Evolutionary conservation across 163 green algal genomes (phyloP), one percentile per base, ranked within the genome.

Genomic region (Prototheca stagnorum): DNA sequence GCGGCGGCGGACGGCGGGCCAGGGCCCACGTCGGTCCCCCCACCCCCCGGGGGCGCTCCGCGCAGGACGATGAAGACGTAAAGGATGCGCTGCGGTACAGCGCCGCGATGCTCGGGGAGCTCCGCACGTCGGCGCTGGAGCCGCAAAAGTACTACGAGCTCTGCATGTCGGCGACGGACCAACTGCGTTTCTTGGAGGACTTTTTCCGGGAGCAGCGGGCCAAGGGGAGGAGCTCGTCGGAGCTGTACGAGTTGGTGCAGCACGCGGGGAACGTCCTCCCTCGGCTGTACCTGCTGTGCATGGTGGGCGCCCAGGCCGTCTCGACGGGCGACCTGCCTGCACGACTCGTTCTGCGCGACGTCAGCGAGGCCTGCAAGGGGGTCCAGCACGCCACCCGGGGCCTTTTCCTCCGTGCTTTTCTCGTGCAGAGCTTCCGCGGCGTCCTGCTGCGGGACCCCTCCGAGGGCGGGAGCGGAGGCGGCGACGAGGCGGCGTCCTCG

Each of bases 71-170:
- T 12, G 80, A 90, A 64, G 95, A 95, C 62, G 57, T 98, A 53
- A 60, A 80, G 2, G 88, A 98, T 44, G 78, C 82, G 21, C 70
- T 98, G n/a, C 80, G 81, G 21, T 86, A 85, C 61, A 77, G 77
- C 6, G 70, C 79, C 1, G 71, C 72, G 1, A 87, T 98, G 80
- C 77, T 98, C 14, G 82, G 75, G 17, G 88, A 98, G 70, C 72
- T 98, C 36, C 71, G 88, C 22, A 95, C 88, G 0, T 88, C 81
- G 0, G 57, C 75, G 41, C 56, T 83, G 49, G 77, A 75, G 8
- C 89, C 89, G 3, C 85, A 95, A 44, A 85, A 84, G 49, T 98
- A 98, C 61, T 97, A 94, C 52, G 84, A 94, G 71, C 67, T 98
- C 35, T 96, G 95, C 68, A 90, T 96, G 74, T 49, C 79, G 44